Conservation (phyloP, 176 grass and related monocot genomes). For the Juncus effusus region DNA sequence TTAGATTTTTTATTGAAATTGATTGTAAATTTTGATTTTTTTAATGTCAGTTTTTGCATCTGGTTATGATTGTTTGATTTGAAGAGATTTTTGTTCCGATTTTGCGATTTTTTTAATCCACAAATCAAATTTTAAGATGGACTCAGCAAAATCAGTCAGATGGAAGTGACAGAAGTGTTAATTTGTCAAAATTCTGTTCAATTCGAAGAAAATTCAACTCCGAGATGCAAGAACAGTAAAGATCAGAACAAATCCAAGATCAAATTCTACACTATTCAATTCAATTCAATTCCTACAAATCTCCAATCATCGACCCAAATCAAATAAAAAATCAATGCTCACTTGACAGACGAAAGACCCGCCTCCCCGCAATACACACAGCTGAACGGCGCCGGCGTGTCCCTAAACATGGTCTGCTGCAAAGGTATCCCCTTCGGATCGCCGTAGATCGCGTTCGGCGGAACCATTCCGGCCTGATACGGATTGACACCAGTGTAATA, state of each 20-base stretch:
- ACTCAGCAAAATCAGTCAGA: background rate
- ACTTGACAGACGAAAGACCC: slow-evolving; percentile 70
- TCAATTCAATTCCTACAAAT: background rate
- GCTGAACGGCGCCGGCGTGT: slow-evolving; percentile 90
- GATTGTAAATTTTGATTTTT: too few relatives aligned
- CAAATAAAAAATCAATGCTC: slow-evolving; percentile 7
- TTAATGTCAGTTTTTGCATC: too few relatives aligned
- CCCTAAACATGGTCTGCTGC: slow-evolving; percentile 97
- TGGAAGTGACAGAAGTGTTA: background rate
- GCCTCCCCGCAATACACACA: slow-evolving; percentile 78
- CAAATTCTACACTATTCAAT: too few relatives aligned
- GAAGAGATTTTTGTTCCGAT: too few relatives aligned
- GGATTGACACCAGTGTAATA: slow-evolving; percentile 63
- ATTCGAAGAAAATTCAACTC: background rate
- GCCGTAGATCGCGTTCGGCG: slow-evolving; percentile 81
- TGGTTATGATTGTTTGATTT: too few relatives aligned
- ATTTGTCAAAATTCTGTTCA: background rate
- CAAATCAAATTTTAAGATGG: too few relatives aligned
- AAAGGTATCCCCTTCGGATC: slow-evolving; percentile 77
- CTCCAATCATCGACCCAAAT: background rate
- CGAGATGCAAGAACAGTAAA: background rate
- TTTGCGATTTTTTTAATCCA: too few relatives aligned
- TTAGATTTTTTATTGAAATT: too few relatives aligned
- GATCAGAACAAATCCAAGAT: background rate
- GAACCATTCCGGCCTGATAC: slow-evolving; percentile 73